A percentile compares a stretch with the other conserved stretches of the same genome.
Evolutionary conservation across 768 basidiomycete genomes (phyloP).

Genomic region (Mycena rosella): DNA sequence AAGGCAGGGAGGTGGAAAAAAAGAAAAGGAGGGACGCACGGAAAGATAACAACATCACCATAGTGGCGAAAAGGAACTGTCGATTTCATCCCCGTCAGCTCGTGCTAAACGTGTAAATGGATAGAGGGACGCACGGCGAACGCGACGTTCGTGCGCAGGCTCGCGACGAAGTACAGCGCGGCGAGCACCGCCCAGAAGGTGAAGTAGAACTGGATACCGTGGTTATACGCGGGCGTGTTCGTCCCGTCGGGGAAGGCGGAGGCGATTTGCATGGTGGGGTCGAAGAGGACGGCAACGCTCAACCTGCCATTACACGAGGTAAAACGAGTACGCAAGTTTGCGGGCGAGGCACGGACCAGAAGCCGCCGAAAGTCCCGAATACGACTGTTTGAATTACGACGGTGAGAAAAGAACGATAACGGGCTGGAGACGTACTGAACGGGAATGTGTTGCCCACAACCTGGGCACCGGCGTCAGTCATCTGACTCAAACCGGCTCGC

Average conservation of each 20-base stretch:
- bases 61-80: too few relatives aligned
- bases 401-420: too few relatives aligned
- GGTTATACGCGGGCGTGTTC: slow-evolving; percentile 22
- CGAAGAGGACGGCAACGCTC: slow-evolving; percentile 29
- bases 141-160: too few relatives aligned
- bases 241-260: slow-evolving; percentile 19
- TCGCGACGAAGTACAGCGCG: slow-evolving; percentile 27
- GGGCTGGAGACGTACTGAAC: too few relatives aligned
- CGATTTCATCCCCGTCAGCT: too few relatives aligned
- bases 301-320: slow-evolving; percentile 28
- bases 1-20: too few relatives aligned
- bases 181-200: slow-evolving; percentile 30
- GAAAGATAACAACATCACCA: too few relatives aligned
- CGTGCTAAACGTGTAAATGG: too few relatives aligned
- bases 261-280: slow-evolving; percentile 34
- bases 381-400: too few relatives aligned
- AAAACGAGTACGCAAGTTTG: too few relatives aligned
- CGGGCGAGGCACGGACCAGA: slow-evolving; percentile 22
- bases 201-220: slow-evolving; percentile 33
- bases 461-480: slow-evolving; percentile 19
- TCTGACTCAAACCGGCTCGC: slow-evolving; percentile 5
- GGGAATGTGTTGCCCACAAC: slow-evolving; percentile 39
- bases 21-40: too few relatives aligned
- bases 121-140: too few relatives aligned
- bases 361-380: slow-evolving; percentile 35